Evolutionary conservation across 169 alveolate species (phyloP).

Genomic region (Plasmodium gonderi): DNA sequence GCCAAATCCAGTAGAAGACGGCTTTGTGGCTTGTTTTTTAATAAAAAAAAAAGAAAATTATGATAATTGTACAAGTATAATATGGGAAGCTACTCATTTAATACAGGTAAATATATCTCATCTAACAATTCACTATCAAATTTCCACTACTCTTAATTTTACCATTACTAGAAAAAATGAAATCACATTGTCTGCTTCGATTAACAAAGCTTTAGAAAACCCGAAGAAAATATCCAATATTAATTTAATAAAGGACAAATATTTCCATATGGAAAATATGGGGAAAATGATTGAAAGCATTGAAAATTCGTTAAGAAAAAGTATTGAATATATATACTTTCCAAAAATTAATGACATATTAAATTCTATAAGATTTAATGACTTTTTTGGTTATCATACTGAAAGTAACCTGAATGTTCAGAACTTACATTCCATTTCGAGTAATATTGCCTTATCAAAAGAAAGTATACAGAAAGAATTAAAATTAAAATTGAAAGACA

Average conservation of each 20-base stretch:
- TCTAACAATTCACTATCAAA: slow-evolving; percentile 27
- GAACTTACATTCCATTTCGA: slow-evolving; percentile 2
- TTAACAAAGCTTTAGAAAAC: slow-evolving; percentile 65
- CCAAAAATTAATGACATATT: slow-evolving; percentile 34
- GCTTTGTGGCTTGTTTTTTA: slow-evolving; percentile 60
- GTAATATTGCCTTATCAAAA: background rate
- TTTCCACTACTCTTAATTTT: slow-evolving; percentile 46
- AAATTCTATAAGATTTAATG: slow-evolving; percentile 29
- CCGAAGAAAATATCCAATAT: slow-evolving; percentile 37
- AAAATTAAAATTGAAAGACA: slow-evolving; percentile 8
- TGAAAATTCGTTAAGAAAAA: slow-evolving; percentile 52
- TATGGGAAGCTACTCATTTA: slow-evolving; percentile 67
- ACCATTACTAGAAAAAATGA: slow-evolving; percentile 17
- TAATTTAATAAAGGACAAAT: slow-evolving; percentile 48
- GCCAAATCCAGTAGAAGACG: slow-evolving; percentile 71
- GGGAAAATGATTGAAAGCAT: slow-evolving; percentile 62
- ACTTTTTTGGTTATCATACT: background rate
- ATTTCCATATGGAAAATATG: slow-evolving; percentile 57
- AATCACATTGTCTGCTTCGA: slow-evolving; percentile 39
- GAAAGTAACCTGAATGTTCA: background rate
- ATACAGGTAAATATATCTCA: slow-evolving; percentile 61
- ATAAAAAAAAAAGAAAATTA: slow-evolving; percentile 45
- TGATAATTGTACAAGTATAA: background rate
- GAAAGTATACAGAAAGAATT: slow-evolving; percentile 35
- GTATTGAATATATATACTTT: slow-evolving; percentile 58